Base-by-base conservation (phyloP, 306 rosid species). In the Malus fusca region DNA sequence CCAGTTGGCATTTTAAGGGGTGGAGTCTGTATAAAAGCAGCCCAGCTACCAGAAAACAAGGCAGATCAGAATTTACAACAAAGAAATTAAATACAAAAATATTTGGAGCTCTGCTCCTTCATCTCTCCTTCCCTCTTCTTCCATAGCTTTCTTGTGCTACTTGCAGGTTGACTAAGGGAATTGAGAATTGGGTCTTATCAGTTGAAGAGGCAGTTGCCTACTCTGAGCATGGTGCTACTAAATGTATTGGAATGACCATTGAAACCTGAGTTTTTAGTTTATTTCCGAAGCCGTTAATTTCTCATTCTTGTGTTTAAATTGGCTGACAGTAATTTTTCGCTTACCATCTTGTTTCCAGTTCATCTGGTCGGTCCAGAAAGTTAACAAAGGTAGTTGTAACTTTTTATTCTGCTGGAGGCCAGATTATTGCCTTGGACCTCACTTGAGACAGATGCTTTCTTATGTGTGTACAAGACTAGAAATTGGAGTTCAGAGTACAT, bases 391-490 rank as follows among this genome's bases (percentile, higher is more conserved):
- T 30, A 23, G 12, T 31, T 68, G 13, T 56, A 61, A 72, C 42
- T 52, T 71, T 33, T 52, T 73, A 43, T 44, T 13, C 60, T 66
- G 63, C 96, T 92, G 99, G 92, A 88, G 99, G 89, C 97, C 99
- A 60, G 99, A 95, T 85, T 95, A 95, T 87, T 95, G 97, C 81
- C 97, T 92, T 66, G 99, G 99, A 43, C 99, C 99, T 59, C 97
- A 92, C 88, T 79, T 95, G 90, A 85, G 99, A 72, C 99, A 95
- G 70, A 92, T 95, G 99, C 99, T 95, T 79, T 79, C 85, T 66
- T 95, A 92, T 77, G 99, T 97, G 23, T 95, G 99, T 77, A 95
- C 99, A 9, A 85, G 99, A 26, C 74, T 95, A 86, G 99, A 95
- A 82, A 92, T 95, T 79, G 97, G 99, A 81, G 97, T 95, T 73